Percentiles rank a stretch among this genome's conserved stretches.
These are phyloP conservation scores for Zea luxurians DNA, from an alignment of 176 grass and related monocot species.

Conservation along the genomic window DNA sequence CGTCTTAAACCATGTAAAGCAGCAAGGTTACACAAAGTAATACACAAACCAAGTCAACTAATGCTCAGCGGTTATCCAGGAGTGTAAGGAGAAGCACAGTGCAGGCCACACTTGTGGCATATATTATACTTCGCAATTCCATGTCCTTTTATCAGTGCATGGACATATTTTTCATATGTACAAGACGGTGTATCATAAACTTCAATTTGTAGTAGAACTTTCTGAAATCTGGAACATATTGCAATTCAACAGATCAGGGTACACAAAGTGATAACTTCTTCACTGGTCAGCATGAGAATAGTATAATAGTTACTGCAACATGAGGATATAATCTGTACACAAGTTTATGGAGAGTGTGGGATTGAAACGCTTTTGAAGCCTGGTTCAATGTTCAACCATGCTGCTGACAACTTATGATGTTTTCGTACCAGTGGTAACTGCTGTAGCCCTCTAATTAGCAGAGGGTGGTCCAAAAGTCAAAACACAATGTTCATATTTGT, in stretches of 20 bases:
- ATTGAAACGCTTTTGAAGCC: not conserved
- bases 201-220: not conserved
- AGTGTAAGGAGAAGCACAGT: not conserved
- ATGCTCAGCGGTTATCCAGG: not conserved
- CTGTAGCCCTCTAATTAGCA: not conserved
- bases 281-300: constrained; percentile 2
- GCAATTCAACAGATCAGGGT: not conserved
- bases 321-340: not conserved
- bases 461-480: not conserved
- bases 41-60: not conserved
- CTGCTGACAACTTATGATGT: not conserved
- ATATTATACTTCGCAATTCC: not conserved
- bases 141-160: not conserved
- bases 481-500: not conserved
- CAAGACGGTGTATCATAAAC: not conserved
- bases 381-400: constrained; percentile 15
- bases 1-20: not conserved
- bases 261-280: constrained; percentile 23
- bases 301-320: not conserved
- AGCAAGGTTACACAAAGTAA: constrained; percentile 27
- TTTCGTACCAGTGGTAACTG: not conserved
- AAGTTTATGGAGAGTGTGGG: not conserved
- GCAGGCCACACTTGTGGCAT: not conserved
- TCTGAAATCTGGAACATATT: constrained; percentile 5
- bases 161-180: constrained; percentile 20